Base-by-base conservation (phyloP, 306 rosid genomes). In the Casuarina equisetifolia region DNA sequence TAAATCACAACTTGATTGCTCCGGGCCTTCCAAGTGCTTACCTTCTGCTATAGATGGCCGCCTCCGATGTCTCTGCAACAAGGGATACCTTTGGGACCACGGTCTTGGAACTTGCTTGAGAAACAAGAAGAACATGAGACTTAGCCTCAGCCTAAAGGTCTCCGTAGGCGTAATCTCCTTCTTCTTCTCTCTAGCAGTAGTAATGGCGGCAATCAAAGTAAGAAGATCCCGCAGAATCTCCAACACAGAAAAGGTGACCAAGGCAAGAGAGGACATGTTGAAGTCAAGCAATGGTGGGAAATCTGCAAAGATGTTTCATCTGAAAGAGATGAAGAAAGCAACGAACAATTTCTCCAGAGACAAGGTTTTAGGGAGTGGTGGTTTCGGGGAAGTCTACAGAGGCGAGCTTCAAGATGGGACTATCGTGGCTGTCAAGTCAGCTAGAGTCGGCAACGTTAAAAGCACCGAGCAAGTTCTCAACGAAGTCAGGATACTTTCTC, bases 401-500 rank as follows among this genome's bases (percentile, higher is more conserved):
- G 99, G 99, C 43, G 86, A 92, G 74, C 85, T 91, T 54, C 86
- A 85, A 82, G 94, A 92, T 72, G 93, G 97, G 74, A 89, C 92
- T 11, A 3, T 74, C 1, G 97, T 95, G 61, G 99, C 99, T 10
- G 94, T 95, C 63, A 95, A 95, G 83, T 88, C 88, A 15, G 98
- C 99, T 36, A 92, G 83, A 88, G 90, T 91, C 3, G 99, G 99
- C 1, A 92, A 84, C 89, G 76, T 95, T 42, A 95, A 95, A 84
- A 95, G 99, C 90, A 92, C 89, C 0, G 83, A 95, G 78, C 99
- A 95, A 76, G 88, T 92, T 59, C 89, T 95, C 53, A 95, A 92
- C 75, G 99, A 95, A 83, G 94, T 92, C 72, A 90, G 92, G 78
- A 92, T 95, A 74, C 97, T 95, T 1, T 92, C 99, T 73, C 97